phyloP scores from a whole-genome alignment of 306 rosid genomes.

The Cicer bijugum region DNA sequence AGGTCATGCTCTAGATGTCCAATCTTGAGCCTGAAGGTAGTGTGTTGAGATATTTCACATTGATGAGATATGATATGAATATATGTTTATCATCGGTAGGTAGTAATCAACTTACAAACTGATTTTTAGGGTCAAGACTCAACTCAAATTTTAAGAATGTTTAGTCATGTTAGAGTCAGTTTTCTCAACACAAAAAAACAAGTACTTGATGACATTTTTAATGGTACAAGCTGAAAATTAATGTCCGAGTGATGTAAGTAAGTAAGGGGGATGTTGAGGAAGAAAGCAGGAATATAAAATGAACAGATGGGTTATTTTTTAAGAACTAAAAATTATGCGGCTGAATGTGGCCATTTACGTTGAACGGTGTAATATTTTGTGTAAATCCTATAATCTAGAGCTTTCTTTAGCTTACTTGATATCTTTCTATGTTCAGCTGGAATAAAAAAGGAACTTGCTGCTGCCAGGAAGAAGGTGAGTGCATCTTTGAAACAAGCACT shows the following conservation, averaged over 20 bases:
- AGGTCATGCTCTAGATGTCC: no score
- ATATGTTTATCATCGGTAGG: no score
- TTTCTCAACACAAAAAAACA: background rate
- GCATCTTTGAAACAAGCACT: constrained; percentile 7
- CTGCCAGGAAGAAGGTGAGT: constrained; percentile 74
- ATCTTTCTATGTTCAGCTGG: constrained; percentile 67
- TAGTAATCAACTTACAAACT: no score
- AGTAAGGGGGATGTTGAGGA: no score
- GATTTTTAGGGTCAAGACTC: no score
- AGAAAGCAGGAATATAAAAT: background rate
- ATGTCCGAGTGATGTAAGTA: background rate
- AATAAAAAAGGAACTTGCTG: constrained; percentile 79
- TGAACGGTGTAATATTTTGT: constrained; percentile 7
- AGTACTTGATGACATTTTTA: no score
- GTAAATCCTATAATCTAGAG: background rate
- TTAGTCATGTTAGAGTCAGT: background rate
- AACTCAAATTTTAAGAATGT: no score
- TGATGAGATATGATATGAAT: no score
- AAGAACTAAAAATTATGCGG: background rate
- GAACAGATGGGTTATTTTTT: background rate
- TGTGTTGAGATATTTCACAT: no score
- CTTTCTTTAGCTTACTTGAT: constrained; percentile 37
- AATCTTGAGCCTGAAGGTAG: no score
- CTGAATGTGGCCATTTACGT: constrained; percentile 9
- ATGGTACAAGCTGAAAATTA: background rate